Evolutionary conservation across 78 protist species (phyloP), one percentile per base, ranked within the genome.

Genomic region (Tieghemostelium lacteum): DNA sequence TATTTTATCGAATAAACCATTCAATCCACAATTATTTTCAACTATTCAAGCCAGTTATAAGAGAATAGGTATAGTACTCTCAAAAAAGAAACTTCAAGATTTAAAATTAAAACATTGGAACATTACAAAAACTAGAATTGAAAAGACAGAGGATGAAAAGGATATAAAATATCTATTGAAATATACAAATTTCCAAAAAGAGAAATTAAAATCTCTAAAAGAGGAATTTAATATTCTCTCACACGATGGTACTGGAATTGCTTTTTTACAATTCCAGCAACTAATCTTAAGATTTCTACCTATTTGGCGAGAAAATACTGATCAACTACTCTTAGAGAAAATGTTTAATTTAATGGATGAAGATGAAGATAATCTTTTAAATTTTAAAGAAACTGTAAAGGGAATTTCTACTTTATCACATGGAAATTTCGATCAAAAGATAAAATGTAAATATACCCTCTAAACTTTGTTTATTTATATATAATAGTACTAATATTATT

Each of bases 181-280:
- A 26, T 12, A 12, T 22, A 83, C 91, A 8, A 52, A 73, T n/a
- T 83, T 73, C 26, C 58, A 40, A 42, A 8, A 69, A 33, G 70
- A 60, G 4, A 83, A 83, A 69, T 34, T 83, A 22, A 83, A 83
- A 69, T 36, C 54, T 16, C 36, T 83, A 58, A 83, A 83, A 60
- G 70, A 57, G 22, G 91, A 83, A 45, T 83, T 83, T 57, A 63
- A 83, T 29, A 40, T 69, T 7, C 39, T 83, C 2, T 83, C 91
- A 42, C 67, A 62, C 34, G 91, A 83, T 83, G 91, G 91, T 16
- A 83, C 91, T 6, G 91, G 91, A 3, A 83, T 83, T 29, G 91
- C 78, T 3, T 67, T 33, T 29, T 33, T 83, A 24, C 91, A 83
- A 52, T 83, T 83, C 26, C 91, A 83, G 28, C 91, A 83, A 52